Conservation (phyloP, 345 rosid genomes). For the Zanthoxylum bungeanum region DNA sequence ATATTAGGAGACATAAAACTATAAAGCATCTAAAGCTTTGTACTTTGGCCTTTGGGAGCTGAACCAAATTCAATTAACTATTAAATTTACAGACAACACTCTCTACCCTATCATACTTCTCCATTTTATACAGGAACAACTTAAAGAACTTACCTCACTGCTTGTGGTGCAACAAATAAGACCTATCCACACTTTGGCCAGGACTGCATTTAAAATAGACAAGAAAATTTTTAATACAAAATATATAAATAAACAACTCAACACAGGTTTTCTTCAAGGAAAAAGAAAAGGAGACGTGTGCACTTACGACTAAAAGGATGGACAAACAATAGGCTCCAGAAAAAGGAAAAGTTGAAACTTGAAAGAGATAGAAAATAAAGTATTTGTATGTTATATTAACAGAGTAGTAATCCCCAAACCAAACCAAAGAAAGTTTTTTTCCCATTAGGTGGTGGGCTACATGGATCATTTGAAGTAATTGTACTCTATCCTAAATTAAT, state of each 20-base stretch:
- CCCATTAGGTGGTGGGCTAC: no score
- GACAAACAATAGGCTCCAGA: not conserved
- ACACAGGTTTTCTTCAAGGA: not conserved
- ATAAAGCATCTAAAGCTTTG: constrained; percentile 6
- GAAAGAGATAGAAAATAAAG: not conserved
- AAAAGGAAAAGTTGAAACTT: not conserved
- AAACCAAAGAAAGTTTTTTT: no score
- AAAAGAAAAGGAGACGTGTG: not conserved
- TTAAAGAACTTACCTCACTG: not conserved
- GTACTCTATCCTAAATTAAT: no score
- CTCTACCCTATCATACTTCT: not conserved
- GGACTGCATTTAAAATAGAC: constrained; percentile 1
- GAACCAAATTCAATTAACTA: not conserved
- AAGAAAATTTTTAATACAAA: not conserved
- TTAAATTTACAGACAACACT: not conserved
- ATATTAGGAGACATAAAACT: not conserved
- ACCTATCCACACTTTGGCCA: not conserved
- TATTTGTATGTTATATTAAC: not conserved
- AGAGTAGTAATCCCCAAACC: no score
- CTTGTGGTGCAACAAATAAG: not conserved
- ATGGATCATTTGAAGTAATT: no score
- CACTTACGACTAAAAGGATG: not conserved
- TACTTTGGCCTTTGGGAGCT: constrained; percentile 1
- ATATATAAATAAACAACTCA: not conserved
- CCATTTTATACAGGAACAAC: not conserved